Evolutionary conservation across 163 green algal genomes (phyloP).

Genomic region (Dunaliella salina): DNA sequence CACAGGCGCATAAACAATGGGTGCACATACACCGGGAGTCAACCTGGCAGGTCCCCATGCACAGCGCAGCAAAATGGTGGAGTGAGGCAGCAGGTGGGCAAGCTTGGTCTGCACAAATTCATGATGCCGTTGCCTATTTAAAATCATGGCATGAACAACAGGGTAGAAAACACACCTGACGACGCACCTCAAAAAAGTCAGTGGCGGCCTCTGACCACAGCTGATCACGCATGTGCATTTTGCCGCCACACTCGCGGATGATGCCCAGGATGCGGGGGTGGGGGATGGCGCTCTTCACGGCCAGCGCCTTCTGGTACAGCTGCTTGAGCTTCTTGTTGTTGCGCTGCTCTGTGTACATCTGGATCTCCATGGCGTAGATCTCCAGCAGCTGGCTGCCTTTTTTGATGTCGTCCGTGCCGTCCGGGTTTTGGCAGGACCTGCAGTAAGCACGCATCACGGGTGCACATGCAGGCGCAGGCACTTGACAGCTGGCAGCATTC

Average conservation of each 20-base stretch:
- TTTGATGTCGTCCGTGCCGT: slow-evolving; percentile 86
- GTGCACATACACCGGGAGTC: no score
- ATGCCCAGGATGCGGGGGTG: slow-evolving; percentile 97
- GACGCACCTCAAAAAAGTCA: slow-evolving; percentile 90
- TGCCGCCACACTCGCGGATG: slow-evolving; percentile 94
- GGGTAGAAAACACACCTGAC: no score
- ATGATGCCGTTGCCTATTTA: no score
- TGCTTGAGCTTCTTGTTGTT: slow-evolving; percentile 90
- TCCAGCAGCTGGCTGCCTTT: slow-evolving; percentile 98
- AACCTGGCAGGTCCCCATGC: no score
- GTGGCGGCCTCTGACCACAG: slow-evolving; percentile 84
- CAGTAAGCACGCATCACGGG: neutral
- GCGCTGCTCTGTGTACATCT: slow-evolving; percentile 88
- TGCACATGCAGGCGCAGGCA: no score
- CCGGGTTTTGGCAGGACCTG: slow-evolving; percentile 64
- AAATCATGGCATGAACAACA: no score
- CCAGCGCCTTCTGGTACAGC: slow-evolving; percentile 59
- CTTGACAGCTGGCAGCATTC: no score
- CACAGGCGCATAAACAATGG: no score
- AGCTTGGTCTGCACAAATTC: no score
- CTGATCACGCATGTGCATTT: slow-evolving; percentile 90
- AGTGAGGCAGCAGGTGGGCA: no score
- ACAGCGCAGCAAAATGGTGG: no score
- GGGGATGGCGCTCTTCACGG: slow-evolving; percentile 90
- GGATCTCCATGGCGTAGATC: slow-evolving; percentile 97